phyloP scores from a whole-genome alignment of 331 rosid species.

The Prunus yedoensis region DNA sequence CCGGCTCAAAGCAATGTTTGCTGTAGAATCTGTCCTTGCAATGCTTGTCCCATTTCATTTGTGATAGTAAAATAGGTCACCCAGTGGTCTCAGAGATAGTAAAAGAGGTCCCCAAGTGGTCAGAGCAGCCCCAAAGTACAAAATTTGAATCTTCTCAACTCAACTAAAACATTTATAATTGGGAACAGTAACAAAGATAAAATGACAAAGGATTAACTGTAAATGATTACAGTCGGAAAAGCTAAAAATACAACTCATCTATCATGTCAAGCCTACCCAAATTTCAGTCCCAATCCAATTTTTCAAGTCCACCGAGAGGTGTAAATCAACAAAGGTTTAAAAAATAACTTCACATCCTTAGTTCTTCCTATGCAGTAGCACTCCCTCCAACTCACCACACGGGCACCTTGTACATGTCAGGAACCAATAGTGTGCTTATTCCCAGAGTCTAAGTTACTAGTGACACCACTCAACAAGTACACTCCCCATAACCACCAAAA shows the following conservation, averaged over 20 bases:
- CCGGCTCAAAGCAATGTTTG: slow-evolving; percentile 1
- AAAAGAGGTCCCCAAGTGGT: no score
- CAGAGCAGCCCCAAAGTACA: no score
- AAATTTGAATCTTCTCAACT: no score
- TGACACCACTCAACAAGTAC: not conserved
- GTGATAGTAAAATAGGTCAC: not conserved
- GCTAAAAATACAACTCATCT: not conserved
- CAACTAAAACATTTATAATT: no score
- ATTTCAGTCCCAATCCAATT: not conserved
- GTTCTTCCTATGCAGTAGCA: not conserved
- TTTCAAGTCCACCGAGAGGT: not conserved
- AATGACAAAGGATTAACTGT: not conserved
- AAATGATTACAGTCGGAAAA: not conserved
- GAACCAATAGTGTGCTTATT: not conserved
- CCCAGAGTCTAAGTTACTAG: not conserved
- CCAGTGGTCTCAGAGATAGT: not conserved
- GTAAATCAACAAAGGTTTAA: not conserved
- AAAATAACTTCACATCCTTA: not conserved
- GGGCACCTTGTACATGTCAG: not conserved
- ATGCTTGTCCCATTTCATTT: not conserved
- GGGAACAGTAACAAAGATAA: not conserved
- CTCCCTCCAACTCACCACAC: not conserved
- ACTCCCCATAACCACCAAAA: not conserved
- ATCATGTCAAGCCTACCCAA: not conserved
- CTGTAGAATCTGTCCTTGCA: not conserved